Evolutionary conservation across 2,329 filamentous ascomycete species (phyloP).

Genomic region (Claviceps africana): DNA sequence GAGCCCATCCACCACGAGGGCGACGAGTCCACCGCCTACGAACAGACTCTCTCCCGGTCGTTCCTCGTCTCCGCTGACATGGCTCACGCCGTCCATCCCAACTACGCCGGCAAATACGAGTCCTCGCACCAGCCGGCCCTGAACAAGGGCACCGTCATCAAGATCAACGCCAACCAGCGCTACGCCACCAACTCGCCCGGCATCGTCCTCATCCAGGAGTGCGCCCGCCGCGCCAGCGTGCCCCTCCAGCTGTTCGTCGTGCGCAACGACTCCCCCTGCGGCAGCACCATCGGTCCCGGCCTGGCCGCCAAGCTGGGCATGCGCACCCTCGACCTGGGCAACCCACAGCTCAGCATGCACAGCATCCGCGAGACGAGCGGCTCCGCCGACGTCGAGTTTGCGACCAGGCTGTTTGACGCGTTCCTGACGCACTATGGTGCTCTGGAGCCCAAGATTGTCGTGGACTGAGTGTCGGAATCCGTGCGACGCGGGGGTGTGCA

Average conservation of each 20-base stretch:
- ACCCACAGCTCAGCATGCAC: constrained; percentile 93
- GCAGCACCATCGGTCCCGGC: constrained; percentile 97
- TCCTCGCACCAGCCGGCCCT: constrained; percentile 80
- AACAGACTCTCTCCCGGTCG: constrained; percentile 80
- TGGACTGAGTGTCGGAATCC: constrained; percentile 42
- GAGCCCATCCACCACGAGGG: constrained; percentile 44
- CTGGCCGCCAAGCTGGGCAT: constrained; percentile 74
- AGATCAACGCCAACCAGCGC: constrained; percentile 93
- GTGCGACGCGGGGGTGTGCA: too few species aligned
- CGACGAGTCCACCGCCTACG: constrained; percentile 67
- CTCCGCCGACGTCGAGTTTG: constrained; percentile 73
- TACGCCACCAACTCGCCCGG: constrained; percentile 96
- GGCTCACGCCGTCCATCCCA: constrained; percentile 92
- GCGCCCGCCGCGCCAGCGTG: constrained; percentile 58
- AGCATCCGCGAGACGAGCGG: constrained; percentile 90
- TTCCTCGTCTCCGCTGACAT: constrained; percentile 96
- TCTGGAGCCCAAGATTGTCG: constrained; percentile 67
- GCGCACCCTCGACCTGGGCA: constrained; percentile 81
- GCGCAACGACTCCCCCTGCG: constrained; percentile 86
- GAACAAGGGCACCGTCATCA: constrained; percentile 94
- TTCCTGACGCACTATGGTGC: constrained; percentile 80
- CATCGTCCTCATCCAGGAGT: constrained; percentile 83
- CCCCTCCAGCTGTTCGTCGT: constrained; percentile 94
- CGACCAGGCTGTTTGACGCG: constrained; percentile 70
- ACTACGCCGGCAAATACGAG: constrained; percentile 89